Evolutionary conservation across 73 alveolate species (phyloP).

Genomic region (Symbiodinium natans): DNA sequence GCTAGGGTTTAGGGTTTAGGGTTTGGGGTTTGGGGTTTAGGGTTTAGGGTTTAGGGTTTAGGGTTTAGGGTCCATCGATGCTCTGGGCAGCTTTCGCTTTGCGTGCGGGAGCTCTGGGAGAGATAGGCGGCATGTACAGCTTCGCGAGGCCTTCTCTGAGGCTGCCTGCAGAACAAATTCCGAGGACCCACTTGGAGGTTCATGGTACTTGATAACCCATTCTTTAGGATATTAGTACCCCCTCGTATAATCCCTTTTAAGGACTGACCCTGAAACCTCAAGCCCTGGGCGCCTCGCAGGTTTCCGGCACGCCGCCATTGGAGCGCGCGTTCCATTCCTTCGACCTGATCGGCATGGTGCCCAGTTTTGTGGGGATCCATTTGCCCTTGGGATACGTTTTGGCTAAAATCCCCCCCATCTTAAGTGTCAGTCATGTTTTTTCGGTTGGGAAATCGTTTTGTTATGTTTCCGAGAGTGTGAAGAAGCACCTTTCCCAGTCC

Average conservation of each 20-base stretch:
- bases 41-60: too few species aligned
- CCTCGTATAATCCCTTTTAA: too few species aligned
- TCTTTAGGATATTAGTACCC: too few species aligned
- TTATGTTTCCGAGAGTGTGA: too few species aligned
- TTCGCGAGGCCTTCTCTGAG: not conserved
- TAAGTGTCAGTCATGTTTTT: not conserved
- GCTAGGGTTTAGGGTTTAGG: too few species aligned
- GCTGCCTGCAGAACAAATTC: not conserved
- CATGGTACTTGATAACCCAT: too few species aligned
- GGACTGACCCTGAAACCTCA: too few species aligned
- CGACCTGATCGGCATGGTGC: constrained; percentile 52
- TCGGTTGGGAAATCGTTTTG: too few species aligned
- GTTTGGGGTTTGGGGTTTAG: too few species aligned
- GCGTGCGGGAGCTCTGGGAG: not conserved
- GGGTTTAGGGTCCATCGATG: too few species aligned
- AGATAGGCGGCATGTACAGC: constrained; percentile 12
- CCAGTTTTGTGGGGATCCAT: not conserved
- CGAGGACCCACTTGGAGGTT: not conserved
- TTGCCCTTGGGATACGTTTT: not conserved
- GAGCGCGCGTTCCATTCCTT: constrained; percentile 91
- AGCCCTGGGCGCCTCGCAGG: constrained; percentile 32
- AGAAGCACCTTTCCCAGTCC: too few species aligned
- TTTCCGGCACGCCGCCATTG: constrained; percentile 83
- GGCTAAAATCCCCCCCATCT: not conserved
- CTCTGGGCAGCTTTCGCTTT: constrained; percentile 6